Evolutionary conservation across 2,329 filamentous ascomycete species (phyloP), one percentile per base, ranked within the genome.

Genomic region (Beauveria caledonica): DNA sequence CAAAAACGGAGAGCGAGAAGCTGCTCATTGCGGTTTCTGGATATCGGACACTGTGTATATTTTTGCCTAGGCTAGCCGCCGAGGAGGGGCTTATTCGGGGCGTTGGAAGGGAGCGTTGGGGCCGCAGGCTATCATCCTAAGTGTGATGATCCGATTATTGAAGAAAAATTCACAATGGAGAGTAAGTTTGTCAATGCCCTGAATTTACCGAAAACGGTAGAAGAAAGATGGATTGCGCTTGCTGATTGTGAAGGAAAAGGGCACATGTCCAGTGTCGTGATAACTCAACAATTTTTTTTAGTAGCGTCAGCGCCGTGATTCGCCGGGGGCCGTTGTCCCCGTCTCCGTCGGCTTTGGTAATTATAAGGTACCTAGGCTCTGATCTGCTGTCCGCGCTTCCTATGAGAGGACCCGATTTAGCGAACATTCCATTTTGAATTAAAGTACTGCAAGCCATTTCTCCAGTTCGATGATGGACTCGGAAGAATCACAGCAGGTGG

Each of bases 1-100:
- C 76, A 66, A 70, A 69, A 72, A 69, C 67, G 63, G 72, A 71
- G 63, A 72, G 65, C 70, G 70, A 67, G 69, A 77, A 66, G 49
- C 70, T 66, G 69, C 75, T 79, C 78, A 80, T 80, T 62, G 66
- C 66, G 66, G 64, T 56, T 61, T 57, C 48, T 44, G 56, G 8
- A 11, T 23, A 11, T 44, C 19, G 54, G 13, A n/a, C 23, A 10
- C 7, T 45, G 46, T 45, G 60, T 40, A 11, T 36, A 36, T 29
- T 33, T 39, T 42, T 21, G 45, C 44, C 15, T 10, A 23, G 46
- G 46, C 44, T 19, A 11, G 44, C 44, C 44, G 44, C 44, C 44
- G 19, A 23, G 19, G 10, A 13, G 44, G 19, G 19, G 19, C 44
- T 19, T 45, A 11, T 45, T 45, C 19, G 44, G n/a, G 49, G 49